Evolutionary conservation across 768 basidiomycete species (phyloP).

Genomic region (Cyclocybe aegerita): DNA sequence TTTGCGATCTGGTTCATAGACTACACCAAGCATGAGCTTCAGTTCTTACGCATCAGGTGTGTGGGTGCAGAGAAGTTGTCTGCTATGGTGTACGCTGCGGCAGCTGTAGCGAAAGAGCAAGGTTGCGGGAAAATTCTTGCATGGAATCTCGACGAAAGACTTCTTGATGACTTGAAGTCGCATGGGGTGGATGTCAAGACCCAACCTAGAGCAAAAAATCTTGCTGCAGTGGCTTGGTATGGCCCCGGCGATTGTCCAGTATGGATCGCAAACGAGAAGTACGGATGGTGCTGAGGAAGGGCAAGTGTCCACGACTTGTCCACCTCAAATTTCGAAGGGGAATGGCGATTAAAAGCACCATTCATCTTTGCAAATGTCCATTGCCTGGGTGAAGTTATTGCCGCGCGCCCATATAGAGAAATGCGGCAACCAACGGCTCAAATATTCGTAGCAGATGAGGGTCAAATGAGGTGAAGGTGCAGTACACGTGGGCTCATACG

Average conservation of each 20-base stretch:
- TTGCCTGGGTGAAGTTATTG: too few relatives aligned
- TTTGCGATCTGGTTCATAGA: conserved; percentile 1
- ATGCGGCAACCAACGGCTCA: too few relatives aligned
- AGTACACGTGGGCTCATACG: too few relatives aligned
- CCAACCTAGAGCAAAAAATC: background rate
- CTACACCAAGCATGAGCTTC: background rate
- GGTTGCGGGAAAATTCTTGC: background rate
- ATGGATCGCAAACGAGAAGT: background rate
- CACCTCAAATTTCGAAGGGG: too few relatives aligned
- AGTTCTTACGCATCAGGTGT: background rate
- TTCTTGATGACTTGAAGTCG: background rate
- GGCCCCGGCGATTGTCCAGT: background rate
- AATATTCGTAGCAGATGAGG: too few relatives aligned
- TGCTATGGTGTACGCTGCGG: background rate
- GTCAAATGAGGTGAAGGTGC: too few relatives aligned
- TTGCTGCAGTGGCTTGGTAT: background rate
- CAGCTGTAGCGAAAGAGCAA: background rate
- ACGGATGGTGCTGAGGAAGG: background rate
- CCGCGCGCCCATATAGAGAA: too few relatives aligned
- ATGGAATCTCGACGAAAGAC: background rate
- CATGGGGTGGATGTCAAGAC: background rate
- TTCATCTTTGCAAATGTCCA: too few relatives aligned
- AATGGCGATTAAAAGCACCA: too few relatives aligned
- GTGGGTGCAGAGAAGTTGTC: background rate
- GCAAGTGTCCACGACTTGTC: too few relatives aligned